phyloP scores from a whole-genome alignment of 2,329 filamentous ascomycete species.

The Ophiostoma quercus region DNA sequence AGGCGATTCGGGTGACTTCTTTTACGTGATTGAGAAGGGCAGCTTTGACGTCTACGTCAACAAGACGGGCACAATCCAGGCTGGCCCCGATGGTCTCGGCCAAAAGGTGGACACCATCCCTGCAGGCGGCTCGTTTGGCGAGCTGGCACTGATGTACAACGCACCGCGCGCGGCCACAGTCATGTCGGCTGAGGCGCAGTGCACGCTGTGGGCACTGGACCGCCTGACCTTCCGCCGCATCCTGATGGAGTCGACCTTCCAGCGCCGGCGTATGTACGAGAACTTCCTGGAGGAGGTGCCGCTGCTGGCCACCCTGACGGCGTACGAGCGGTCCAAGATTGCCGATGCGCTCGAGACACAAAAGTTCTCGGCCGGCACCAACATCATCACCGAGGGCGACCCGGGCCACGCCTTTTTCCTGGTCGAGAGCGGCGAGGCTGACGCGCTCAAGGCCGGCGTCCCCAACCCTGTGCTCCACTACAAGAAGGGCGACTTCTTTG shows the following conservation, averaged over 20 bases:
- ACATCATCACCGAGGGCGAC: conserved; percentile 88
- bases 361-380: conserved; percentile 73
- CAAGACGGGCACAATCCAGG: conserved; percentile 65
- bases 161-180: conserved; percentile 93
- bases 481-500: conserved; percentile 91
- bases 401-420: conserved; percentile 89
- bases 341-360: conserved; percentile 90
- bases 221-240: conserved; percentile 96
- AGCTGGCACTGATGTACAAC: conserved; percentile 98
- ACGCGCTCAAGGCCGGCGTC: conserved; percentile 73
- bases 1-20: conserved; percentile 93
- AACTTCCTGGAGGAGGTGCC: conserved; percentile 93
- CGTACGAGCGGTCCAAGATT: conserved; percentile 95
- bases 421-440: conserved; percentile 78
- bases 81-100: conserved; percentile 77
- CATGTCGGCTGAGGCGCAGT: conserved; percentile 69
- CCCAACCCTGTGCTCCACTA: conserved; percentile 72
- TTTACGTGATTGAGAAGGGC: conserved; percentile 93
- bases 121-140: conserved; percentile 88
- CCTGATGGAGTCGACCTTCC: conserved; percentile 96
- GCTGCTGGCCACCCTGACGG: conserved; percentile 72
- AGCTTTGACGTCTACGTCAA: conserved; percentile 91
- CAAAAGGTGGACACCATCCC: conserved; percentile 75
- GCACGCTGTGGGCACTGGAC: conserved; percentile 89
- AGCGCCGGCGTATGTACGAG: conserved; percentile 93